These are phyloP conservation scores for Taphrina sp. DNA, from an alignment of 1,139 yeast genomes.

Conservation along the genomic window DNA sequence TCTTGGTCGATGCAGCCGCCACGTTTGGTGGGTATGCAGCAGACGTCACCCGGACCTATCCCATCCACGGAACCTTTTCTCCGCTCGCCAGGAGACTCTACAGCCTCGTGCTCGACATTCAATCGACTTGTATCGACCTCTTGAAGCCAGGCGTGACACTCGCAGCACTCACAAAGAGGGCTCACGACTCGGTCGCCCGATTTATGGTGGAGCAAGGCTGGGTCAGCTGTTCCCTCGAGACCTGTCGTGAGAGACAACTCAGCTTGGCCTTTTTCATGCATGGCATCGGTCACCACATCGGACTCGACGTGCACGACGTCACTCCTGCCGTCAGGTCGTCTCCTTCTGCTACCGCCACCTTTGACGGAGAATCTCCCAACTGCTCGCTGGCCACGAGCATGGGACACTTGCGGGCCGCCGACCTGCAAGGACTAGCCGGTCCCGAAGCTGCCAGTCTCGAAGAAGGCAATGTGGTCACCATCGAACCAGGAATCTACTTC, in stretches of 20 bases:
- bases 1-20: constrained; percentile 93
- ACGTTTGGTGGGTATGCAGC: constrained; percentile 92
- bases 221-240: constrained; percentile 2
- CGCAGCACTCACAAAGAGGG: not conserved
- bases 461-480: constrained; percentile 82
- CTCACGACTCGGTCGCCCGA: not conserved
- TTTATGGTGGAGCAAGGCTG: not conserved
- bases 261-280: constrained; percentile 46
- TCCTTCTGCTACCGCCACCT: constrained; percentile 57
- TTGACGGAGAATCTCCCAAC: not conserved
- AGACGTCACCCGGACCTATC: constrained; percentile 94
- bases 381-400: not conserved
- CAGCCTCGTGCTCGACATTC: constrained; percentile 81
- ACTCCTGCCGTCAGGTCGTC: not conserved
- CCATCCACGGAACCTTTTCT: constrained; percentile 85
- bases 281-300: constrained; percentile 89
- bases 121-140: constrained; percentile 60
- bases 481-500: constrained; percentile 94
- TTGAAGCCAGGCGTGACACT: constrained; percentile 69
- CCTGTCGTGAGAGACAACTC: not conserved
- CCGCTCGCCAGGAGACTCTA: constrained; percentile 81
- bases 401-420: not conserved
- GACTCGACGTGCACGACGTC: constrained; percentile 95
- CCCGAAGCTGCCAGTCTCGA: constrained; percentile 45
- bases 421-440: not conserved